Evolutionary conservation across 768 basidiomycete species (phyloP).

Genomic region (Kwoniella europaea): DNA sequence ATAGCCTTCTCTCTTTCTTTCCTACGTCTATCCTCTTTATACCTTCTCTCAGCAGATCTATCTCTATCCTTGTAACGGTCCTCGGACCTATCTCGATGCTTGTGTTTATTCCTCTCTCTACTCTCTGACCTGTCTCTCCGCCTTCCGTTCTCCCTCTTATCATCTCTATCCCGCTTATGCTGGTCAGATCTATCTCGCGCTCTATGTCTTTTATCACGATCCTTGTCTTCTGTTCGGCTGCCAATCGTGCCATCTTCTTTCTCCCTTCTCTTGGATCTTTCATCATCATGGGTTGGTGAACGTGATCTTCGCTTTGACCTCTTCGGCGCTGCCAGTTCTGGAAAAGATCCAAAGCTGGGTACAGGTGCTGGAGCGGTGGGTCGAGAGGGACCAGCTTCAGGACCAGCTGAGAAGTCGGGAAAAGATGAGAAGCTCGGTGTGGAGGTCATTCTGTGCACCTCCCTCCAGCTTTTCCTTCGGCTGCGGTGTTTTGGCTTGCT

Average conservation of each 20-base stretch:
- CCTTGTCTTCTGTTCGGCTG: neutral
- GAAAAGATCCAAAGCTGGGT: constrained; percentile 20
- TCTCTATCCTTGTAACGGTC: constrained; percentile 16
- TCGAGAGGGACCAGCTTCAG: constrained; percentile 1
- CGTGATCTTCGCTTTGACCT: constrained; percentile 11
- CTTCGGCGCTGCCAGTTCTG: neutral
- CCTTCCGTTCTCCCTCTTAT: constrained; percentile 14
- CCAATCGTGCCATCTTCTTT: constrained; percentile 1
- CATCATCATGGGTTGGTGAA: neutral
- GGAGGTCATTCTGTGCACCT: neutral
- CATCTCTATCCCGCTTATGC: neutral
- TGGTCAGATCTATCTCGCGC: constrained; percentile 1
- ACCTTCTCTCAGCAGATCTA: constrained; percentile 14
- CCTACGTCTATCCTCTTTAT: constrained; percentile 23
- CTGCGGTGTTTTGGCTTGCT: too few species aligned
- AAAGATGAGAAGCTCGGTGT: constrained; percentile 31
- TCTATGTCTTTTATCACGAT: neutral
- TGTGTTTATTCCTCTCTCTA: neutral
- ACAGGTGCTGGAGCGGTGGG: neutral
- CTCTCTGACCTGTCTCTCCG: constrained; percentile 7
- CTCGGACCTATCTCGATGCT: neutral
- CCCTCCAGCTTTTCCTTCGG: neutral
- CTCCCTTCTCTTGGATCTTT: neutral
- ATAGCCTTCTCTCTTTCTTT: constrained; percentile 27
- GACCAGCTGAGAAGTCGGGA: constrained; percentile 19